These are phyloP conservation scores for Amanita muscaria DNA, from an alignment of 768 basidiomycete species.

Conservation along the genomic window DNA sequence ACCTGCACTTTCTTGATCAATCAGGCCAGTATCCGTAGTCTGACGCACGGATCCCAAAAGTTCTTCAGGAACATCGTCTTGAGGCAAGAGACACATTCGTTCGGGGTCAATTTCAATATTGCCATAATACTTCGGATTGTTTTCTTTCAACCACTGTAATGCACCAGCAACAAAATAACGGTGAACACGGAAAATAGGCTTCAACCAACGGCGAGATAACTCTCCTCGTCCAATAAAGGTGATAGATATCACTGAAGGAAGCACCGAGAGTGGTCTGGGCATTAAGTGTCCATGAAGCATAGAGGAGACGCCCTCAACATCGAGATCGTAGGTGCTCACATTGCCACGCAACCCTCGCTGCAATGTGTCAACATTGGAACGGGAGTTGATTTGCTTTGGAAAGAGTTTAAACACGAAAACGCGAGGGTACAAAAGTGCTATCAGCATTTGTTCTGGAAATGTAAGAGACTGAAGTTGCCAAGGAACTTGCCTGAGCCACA, in stretches of 20 bases:
- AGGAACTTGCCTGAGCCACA: constrained; percentile 31
- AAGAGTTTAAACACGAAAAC: constrained; percentile 28
- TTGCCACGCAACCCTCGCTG: no score
- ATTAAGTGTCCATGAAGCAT: no score
- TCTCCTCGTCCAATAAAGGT: no score
- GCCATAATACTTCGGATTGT: constrained; percentile 25
- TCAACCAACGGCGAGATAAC: no score
- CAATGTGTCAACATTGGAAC: constrained; percentile 24
- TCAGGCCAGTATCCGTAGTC: constrained; percentile 9
- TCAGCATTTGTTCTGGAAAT: constrained; percentile 28
- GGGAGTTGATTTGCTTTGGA: constrained; percentile 24
- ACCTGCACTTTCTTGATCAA: constrained; percentile 15
- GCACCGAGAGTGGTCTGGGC: no score
- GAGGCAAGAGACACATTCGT: constrained; percentile 19
- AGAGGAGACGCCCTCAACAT: no score
- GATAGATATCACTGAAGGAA: no score
- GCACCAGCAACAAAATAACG: constrained; percentile 20
- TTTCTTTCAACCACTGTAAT: constrained; percentile 25
- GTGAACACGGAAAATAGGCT: constrained; percentile 14
- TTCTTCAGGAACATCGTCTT: constrained; percentile 26
- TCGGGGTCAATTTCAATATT: constrained; percentile 19
- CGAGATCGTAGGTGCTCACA: no score
- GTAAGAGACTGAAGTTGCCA: constrained; percentile 21
- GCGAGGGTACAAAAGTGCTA: constrained; percentile 22
- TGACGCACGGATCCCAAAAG: constrained; percentile 14